Conservation (phyloP, 1,139 yeast species). For the Schwanniomyces etchellsii region DNA sequence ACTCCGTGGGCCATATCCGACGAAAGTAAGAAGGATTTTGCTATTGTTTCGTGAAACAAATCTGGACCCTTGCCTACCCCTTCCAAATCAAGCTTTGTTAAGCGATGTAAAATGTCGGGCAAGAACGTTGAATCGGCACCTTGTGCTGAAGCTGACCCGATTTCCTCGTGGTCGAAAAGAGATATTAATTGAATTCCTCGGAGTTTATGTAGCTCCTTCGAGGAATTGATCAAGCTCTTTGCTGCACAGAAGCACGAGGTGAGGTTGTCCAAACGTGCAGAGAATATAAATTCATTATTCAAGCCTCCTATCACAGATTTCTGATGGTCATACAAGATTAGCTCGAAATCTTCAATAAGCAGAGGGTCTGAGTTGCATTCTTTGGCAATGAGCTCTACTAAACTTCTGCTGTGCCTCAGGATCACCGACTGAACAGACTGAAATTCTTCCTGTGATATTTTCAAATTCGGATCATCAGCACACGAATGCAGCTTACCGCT, state of each 20-base stretch:
- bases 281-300: constrained; percentile 83
- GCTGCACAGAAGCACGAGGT: constrained; percentile 81
- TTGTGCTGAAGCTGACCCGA: constrained; percentile 90
- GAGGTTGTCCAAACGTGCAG: constrained; percentile 90
- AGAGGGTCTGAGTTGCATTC: constrained; percentile 46
- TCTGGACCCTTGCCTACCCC: constrained; percentile 7
- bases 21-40: constrained; percentile 83
- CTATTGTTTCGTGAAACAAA: constrained; percentile 55
- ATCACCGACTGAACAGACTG: constrained; percentile 61
- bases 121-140: constrained; percentile 93
- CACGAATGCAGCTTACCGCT: constrained; percentile 23
- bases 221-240: constrained; percentile 60
- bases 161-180: constrained; percentile 91
- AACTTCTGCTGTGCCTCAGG: constrained; percentile 69
- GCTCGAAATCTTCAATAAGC: constrained; percentile 84
- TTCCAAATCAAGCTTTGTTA: constrained; percentile 40
- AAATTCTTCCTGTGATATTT: constrained; percentile 49
- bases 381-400: constrained; percentile 62
- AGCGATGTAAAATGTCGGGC: constrained; percentile 68
- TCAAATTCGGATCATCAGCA: constrained; percentile 39
- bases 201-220: constrained; percentile 35
- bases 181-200: constrained; percentile 66
- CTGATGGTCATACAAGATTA: constrained; percentile 83
- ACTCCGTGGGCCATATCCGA: constrained; percentile 98
- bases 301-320: constrained; percentile 80